These are phyloP conservation scores for Aspergillus aculeatinus DNA, from an alignment of 2,329 filamentous ascomycete species.

Conservation along the genomic window DNA sequence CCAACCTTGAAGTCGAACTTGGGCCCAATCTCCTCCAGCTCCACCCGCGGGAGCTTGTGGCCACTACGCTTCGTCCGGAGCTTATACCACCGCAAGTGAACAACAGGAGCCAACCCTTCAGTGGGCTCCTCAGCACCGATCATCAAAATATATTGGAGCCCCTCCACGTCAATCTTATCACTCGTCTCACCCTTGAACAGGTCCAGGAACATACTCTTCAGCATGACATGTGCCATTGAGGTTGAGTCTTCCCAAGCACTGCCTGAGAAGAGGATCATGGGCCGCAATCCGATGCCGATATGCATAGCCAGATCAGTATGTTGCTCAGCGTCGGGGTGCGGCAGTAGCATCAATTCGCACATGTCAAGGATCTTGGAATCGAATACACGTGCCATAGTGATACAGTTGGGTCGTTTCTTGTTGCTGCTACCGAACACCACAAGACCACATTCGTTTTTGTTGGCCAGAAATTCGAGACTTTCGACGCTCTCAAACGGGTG, in stretches of 20 bases:
- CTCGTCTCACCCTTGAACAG: slow-evolving; percentile 83
- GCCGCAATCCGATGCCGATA: slow-evolving; percentile 76
- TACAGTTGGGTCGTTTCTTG: slow-evolving; percentile 92
- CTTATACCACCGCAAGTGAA: slow-evolving; percentile 76
- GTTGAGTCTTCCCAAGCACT: slow-evolving; percentile 82
- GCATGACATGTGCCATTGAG: slow-evolving; percentile 74
- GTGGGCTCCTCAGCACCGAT: slow-evolving; percentile 70
- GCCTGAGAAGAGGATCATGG: slow-evolving; percentile 87
- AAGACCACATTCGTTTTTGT: slow-evolving; percentile 91
- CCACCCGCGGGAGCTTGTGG: slow-evolving; percentile 82
- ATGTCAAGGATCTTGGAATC: slow-evolving; percentile 88
- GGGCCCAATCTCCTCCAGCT: slow-evolving; percentile 93
- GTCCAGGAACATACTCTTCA: slow-evolving; percentile 84
- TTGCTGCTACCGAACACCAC: slow-evolving; percentile 80
- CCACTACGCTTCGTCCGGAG: slow-evolving; percentile 83
- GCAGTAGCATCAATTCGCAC: slow-evolving; percentile 83
- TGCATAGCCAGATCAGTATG: slow-evolving; percentile 59
- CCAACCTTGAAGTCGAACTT: slow-evolving; percentile 89
- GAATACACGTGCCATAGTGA: slow-evolving; percentile 82
- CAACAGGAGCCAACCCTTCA: slow-evolving; percentile 42
- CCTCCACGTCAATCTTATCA: slow-evolving; percentile 88
- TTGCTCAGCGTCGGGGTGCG: slow-evolving; percentile 55
- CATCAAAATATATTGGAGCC: slow-evolving; percentile 84
- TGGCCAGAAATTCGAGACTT: slow-evolving; percentile 89
- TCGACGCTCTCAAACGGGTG: slow-evolving; percentile 90